These are phyloP conservation scores for Bryoglossum gracile DNA, from an alignment of 495 filamentous ascomycete genomes.

Conservation along the genomic window DNA sequence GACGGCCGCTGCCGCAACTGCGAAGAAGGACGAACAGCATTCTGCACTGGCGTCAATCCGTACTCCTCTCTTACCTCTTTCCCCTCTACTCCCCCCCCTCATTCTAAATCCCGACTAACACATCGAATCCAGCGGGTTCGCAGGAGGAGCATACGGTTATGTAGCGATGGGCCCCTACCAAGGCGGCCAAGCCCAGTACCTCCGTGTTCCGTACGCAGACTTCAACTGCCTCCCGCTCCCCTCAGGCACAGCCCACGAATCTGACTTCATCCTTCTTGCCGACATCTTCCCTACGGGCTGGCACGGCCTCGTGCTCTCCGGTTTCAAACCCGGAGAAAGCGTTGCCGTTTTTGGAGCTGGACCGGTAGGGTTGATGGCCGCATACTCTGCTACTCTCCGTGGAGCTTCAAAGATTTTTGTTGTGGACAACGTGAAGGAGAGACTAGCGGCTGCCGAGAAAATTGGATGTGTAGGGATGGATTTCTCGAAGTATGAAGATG, in stretches of 20 bases:
- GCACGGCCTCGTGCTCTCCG: constrained; percentile 47
- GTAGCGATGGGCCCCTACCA: constrained; percentile 55
- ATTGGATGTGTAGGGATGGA: constrained; percentile 34
- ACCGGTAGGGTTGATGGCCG: constrained; percentile 51
- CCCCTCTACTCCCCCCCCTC: background rate
- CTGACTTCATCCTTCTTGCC: constrained; percentile 40
- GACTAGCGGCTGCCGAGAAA: constrained; percentile 42
- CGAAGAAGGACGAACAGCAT: constrained; percentile 50
- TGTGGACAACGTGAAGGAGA: constrained; percentile 47
- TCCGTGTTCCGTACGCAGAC: constrained; percentile 51
- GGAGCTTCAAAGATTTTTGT: constrained; percentile 48
- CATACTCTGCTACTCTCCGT: constrained; percentile 45
- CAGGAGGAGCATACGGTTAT: constrained; percentile 53
- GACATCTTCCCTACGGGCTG: constrained; percentile 59
- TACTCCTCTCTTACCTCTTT: background rate
- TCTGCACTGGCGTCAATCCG: constrained; percentile 49
- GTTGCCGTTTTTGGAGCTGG: constrained; percentile 44
- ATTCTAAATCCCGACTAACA: too few species aligned
- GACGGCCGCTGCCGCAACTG: constrained; percentile 53
- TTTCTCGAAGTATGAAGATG: constrained; percentile 20
- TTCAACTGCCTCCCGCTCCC: constrained; percentile 45
- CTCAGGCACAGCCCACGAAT: constrained; percentile 36
- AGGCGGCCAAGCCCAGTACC: constrained; percentile 28
- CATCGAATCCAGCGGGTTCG: constrained; percentile 36
- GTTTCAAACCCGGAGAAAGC: constrained; percentile 47